Evolutionary conservation across 1,284 basidiomycete species (phyloP).

Genomic region (Cerioporus squamosus): DNA sequence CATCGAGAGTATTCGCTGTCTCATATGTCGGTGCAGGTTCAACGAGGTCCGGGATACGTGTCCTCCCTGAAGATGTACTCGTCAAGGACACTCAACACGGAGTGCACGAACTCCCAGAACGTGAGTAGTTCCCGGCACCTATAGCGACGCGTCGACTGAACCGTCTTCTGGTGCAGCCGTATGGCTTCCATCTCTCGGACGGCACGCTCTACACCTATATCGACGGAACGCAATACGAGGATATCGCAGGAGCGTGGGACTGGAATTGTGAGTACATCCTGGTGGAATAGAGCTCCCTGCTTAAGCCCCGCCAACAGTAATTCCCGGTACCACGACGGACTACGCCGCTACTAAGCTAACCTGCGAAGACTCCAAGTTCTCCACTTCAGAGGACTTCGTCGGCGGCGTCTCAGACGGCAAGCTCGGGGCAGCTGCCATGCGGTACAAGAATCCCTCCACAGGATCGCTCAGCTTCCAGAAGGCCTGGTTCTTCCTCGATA

Average conservation of each 20-base stretch:
- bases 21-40: conserved; percentile 42
- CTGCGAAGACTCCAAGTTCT: conserved; percentile 44
- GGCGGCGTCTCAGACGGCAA: conserved; percentile 63
- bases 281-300: too few species aligned
- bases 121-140: conserved; percentile 32
- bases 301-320: conserved; percentile 26
- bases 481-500: conserved; percentile 72
- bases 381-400: conserved; percentile 59
- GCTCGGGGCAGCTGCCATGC: conserved; percentile 61
- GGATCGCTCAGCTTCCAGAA: conserved; percentile 64
- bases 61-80: conserved; percentile 71
- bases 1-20: neutral
- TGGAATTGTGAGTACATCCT: conserved; percentile 54
- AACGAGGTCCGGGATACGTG: conserved; percentile 61
- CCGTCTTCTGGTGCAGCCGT: conserved; percentile 40
- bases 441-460: conserved; percentile 64
- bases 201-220: conserved; percentile 68
- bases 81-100: conserved; percentile 61
- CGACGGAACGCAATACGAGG: conserved; percentile 68
- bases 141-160: neutral
- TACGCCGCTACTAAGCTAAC: conserved; percentile 55
- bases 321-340: conserved; percentile 70
- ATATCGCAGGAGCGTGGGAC: conserved; percentile 71
- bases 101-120: conserved; percentile 69
- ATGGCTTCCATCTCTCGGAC: conserved; percentile 71